phyloP scores from a whole-genome alignment of 257 asterid species.

The Knoxia roxburghii region DNA sequence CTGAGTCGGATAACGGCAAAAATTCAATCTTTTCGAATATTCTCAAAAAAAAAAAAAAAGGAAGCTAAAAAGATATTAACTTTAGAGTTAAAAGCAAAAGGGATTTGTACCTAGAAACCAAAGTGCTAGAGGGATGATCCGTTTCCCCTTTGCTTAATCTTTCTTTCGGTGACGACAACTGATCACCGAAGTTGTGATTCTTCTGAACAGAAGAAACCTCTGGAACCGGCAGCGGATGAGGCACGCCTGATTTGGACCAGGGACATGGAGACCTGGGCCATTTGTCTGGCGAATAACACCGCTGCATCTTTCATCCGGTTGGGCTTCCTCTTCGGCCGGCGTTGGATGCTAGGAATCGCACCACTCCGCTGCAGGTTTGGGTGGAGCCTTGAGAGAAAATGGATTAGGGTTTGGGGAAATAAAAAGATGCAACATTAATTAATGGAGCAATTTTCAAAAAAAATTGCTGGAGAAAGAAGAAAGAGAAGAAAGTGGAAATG shows the following conservation, averaged over 20 bases:
- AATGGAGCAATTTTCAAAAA: too few species aligned
- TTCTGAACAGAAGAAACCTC: constrained; percentile 23
- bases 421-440: too few species aligned
- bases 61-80: not conserved
- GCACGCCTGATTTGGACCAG: constrained; percentile 69
- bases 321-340: too few species aligned
- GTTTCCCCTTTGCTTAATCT: constrained; percentile 14
- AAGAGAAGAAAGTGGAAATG: too few species aligned
- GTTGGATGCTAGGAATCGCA: too few species aligned
- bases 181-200: constrained; percentile 11
- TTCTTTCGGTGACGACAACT: constrained; percentile 17
- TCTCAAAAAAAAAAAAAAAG: not conserved
- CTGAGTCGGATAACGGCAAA: not conserved
- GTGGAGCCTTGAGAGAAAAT: too few species aligned
- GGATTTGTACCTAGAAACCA: constrained; percentile 28
- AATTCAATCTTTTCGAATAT: too few species aligned
- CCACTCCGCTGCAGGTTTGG: too few species aligned
- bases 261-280: constrained; percentile 27
- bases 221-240: constrained; percentile 77
- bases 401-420: too few species aligned
- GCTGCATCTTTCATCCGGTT: too few species aligned
- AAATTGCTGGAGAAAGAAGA: too few species aligned
- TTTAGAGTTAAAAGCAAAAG: not conserved
- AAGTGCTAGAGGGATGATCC: constrained; percentile 19
- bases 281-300: too few species aligned